Evolutionary conservation across 805 yeast genomes (phyloP), one percentile per base, ranked within the genome.

Genomic region (Lipomyces lipofer): DNA sequence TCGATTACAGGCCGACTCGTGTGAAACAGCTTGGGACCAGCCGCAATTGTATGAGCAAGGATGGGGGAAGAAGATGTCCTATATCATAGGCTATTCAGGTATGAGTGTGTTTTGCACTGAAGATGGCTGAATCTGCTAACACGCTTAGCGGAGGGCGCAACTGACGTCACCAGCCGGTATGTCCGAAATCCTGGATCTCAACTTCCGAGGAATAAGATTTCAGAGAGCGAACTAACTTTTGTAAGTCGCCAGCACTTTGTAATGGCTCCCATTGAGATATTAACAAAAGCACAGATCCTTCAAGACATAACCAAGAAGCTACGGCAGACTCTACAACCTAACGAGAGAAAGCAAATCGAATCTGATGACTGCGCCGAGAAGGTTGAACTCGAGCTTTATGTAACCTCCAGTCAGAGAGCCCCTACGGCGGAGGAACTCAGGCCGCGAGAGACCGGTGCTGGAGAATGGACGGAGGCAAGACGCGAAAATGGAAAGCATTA

Each of bases 41-140:
- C 97, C 97, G 0, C 67, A 74, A 21, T 72, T 90, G 13, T 91
- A 91, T 66, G 79, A 84, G 45, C 75, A 78, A 36, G 95, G 95
- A 40, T 91, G 98, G 97, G 95, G 92, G 29, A 92, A 92, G 71
- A 81, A 81, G 56, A 92, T 92, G 97, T 86, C 96, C 49, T 89
- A 88, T 70, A 86, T 83, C 1, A 72, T 92, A 52, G 97, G 88
- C 0, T 77, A 85, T 50, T 78, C 83, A 44, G 75, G 75, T 55
- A 45, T 3, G 52, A n/a, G n/a, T n/a, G 12, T n/a, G 29, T 9
- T 7, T 40, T 19, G 3, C 28, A 28, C 13, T 30, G 39, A 17
- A 25, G 13, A 40, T n/a, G 7, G 10, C 21, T 12, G 9, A 17
- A 21, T 22, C 9, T 42, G 3, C 32, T 25, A 27, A 25, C 15